A percentile compares a stretch with the other conserved stretches of the same genome.
These are phyloP conservation scores for Sporothrix brunneoviolacea DNA, from an alignment of 2,329 filamentous ascomycete species.

Conservation along the genomic window DNA sequence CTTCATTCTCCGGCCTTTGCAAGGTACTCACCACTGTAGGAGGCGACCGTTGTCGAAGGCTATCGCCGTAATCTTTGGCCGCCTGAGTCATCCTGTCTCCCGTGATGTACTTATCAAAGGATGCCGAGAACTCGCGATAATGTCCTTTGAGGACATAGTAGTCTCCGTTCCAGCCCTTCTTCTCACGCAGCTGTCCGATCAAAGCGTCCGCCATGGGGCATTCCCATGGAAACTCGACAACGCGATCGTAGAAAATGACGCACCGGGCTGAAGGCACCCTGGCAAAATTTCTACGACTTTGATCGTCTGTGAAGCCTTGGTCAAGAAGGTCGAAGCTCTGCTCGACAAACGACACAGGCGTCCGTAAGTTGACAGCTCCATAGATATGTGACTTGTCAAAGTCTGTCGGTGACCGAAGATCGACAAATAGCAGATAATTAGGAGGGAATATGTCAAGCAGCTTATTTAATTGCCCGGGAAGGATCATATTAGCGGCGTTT, in stretches of 20 bases:
- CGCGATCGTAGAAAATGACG: slow-evolving; percentile 47
- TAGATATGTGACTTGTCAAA: slow-evolving; percentile 47
- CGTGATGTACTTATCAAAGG: slow-evolving; percentile 45
- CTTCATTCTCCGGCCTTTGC: no score
- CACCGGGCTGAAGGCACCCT: slow-evolving; percentile 41
- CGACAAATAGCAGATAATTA: slow-evolving; percentile 41
- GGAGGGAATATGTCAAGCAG: slow-evolving; percentile 45
- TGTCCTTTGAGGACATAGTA: slow-evolving; percentile 51
- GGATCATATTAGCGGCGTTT: slow-evolving; percentile 38
- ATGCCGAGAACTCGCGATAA: slow-evolving; percentile 48
- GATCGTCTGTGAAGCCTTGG: slow-evolving; percentile 42
- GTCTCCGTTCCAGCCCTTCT: slow-evolving; percentile 43
- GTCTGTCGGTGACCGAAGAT: slow-evolving; percentile 40
- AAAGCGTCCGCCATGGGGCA: slow-evolving; percentile 43
- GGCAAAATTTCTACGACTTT: slow-evolving; percentile 39
- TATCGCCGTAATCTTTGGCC: slow-evolving; percentile 35
- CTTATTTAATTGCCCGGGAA: slow-evolving; percentile 44
- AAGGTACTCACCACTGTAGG: slow-evolving; percentile 28
- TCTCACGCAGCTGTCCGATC: slow-evolving; percentile 35
- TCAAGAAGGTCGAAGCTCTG: slow-evolving; percentile 45
- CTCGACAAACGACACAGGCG: slow-evolving; percentile 42
- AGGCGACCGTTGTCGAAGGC: slow-evolving; percentile 29
- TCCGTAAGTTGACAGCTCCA: slow-evolving; percentile 45
- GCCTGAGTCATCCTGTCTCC: slow-evolving; percentile 36
- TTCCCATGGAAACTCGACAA: slow-evolving; percentile 43